Evolutionary conservation across 2,329 filamentous ascomycete species (phyloP), one percentile per base, ranked within the genome.

Genomic region (Eutypella sp.): DNA sequence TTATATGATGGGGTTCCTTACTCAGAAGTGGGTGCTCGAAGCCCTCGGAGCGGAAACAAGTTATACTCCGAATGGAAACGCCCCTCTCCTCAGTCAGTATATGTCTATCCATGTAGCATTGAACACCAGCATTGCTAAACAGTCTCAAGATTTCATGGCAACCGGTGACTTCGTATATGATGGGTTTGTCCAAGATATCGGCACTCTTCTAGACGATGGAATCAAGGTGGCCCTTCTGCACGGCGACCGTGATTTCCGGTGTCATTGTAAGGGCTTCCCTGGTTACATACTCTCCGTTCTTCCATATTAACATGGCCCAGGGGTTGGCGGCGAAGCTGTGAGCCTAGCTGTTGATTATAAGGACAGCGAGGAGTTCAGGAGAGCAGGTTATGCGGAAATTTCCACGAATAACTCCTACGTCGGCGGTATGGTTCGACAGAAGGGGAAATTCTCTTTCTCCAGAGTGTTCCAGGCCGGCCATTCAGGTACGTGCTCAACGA

Each of bases 41-140:
- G 73, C 71, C 0, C 68, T 83, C 3, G 80, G 79, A 5, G 72
- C 78, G 0, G 74, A 74, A 0, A 59, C 80, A 22, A 80, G 82
- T 58, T 81, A 70, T 64, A 75, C 75, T 8, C 27, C 47, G 16
- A 34, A 39, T 18, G 42, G 48, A 42, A 19, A 37, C 29, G 25
- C 25, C 20, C 36, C 3, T 38, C 3, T 7, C n/a, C 13, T 2
- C 18, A 13, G 9, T 22, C 5, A 13, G 3, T 39, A 8, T 9
- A 15, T 39, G 5, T 39, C 19, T 20, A 8, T n/a, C n/a, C n/a
- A n/a, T n/a, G n/a, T n/a, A n/a, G n/a, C n/a, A n/a, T n/a, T n/a
- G n/a, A 13, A 8, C 15, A 40, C 41, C 6, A 25, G n/a, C 24
- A 24, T 22, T 31, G n/a, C 46, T 31, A 39, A 45, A 63, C 60